These are phyloP conservation scores for Irineochytrium annulatum DNA, from an alignment of 192 early-diverging fungal species.

Conservation along the genomic window DNA sequence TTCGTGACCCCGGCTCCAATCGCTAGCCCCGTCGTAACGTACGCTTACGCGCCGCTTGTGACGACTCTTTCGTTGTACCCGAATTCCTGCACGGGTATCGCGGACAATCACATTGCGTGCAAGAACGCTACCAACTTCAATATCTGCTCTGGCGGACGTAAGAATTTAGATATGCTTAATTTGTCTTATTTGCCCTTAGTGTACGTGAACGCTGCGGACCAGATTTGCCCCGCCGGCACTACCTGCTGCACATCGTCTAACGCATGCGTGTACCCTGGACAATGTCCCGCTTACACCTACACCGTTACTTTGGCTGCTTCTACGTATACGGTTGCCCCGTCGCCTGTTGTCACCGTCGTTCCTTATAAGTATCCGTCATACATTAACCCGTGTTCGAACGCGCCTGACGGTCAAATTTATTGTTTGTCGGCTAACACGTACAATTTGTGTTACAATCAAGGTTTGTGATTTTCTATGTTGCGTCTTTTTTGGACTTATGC, in stretches of 20 bases:
- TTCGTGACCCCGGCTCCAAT: background rate
- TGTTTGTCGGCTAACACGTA: no score
- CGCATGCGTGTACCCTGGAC: background rate
- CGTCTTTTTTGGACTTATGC: no score
- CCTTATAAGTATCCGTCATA: no score
- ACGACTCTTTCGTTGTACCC: background rate
- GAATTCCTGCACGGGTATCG: constrained; percentile 6
- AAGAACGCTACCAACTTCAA: background rate
- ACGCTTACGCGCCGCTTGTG: background rate
- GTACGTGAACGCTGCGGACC: background rate
- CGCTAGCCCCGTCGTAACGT: background rate
- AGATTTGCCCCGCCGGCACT: constrained; percentile 13
- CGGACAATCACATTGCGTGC: constrained; percentile 18
- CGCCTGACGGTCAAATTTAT: no score
- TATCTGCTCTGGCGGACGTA: constrained; percentile 7
- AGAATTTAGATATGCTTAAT: no score
- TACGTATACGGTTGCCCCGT: no score
- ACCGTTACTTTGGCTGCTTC: no score
- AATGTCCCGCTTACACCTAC: constrained; percentile 1
- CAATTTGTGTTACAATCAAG: no score
- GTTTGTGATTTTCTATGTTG: no score
- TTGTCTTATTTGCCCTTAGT: background rate
- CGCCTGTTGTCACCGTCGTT: no score
- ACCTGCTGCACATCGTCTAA: constrained; percentile 7
- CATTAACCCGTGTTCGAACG: no score